Percentiles rank a stretch among this genome's conserved stretches.
phyloP scores from a whole-genome alignment of 192 early-diverging fungal species.

The Podila minutissima region DNA sequence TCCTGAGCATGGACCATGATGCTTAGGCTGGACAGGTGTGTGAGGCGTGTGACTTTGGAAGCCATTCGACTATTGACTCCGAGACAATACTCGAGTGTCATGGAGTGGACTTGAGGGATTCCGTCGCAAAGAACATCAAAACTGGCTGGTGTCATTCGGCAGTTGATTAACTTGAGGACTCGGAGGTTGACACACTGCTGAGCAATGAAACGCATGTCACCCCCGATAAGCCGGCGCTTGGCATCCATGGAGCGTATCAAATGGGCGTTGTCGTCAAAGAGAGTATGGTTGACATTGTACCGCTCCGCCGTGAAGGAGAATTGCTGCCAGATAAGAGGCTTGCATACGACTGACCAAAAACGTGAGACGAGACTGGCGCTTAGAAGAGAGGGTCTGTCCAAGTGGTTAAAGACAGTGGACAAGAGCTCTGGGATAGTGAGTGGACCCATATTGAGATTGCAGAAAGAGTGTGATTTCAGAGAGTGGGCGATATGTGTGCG shows the following conservation, averaged over 20 bases:
- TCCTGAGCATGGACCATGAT: slow-evolving; percentile 31
- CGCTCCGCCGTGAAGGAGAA: slow-evolving; percentile 34
- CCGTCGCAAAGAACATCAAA: slow-evolving; percentile 36
- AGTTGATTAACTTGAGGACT: slow-evolving; percentile 8
- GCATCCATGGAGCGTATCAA: slow-evolving; percentile 31
- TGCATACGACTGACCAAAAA: slow-evolving; percentile 18
- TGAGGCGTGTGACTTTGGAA: slow-evolving; percentile 8
- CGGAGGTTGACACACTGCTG: slow-evolving; percentile 33
- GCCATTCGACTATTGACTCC: slow-evolving; percentile 41
- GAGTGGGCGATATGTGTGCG: not conserved
- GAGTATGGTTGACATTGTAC: slow-evolving; percentile 16
- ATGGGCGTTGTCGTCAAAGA: slow-evolving; percentile 32
- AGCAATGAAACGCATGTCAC: slow-evolving; percentile 41
- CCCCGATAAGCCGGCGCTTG: slow-evolving; percentile 20
- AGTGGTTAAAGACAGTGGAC: slow-evolving; percentile 2
- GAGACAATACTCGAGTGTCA: slow-evolving; percentile 23
- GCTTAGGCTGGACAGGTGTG: slow-evolving; percentile 11
- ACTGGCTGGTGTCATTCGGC: slow-evolving; percentile 18
- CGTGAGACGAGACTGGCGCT: slow-evolving; percentile 4
- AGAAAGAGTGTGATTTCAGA: not conserved
- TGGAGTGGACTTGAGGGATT: slow-evolving; percentile 9
- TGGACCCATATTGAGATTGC: slow-evolving; percentile 12
- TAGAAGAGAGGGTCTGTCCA: slow-evolving; percentile 26
- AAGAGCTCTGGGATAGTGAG: slow-evolving; percentile 31
- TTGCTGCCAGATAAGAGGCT: slow-evolving; percentile 23